Evolutionary conservation across 805 yeast species (phyloP).

Genomic region (Metschnikowia lochheadii): DNA sequence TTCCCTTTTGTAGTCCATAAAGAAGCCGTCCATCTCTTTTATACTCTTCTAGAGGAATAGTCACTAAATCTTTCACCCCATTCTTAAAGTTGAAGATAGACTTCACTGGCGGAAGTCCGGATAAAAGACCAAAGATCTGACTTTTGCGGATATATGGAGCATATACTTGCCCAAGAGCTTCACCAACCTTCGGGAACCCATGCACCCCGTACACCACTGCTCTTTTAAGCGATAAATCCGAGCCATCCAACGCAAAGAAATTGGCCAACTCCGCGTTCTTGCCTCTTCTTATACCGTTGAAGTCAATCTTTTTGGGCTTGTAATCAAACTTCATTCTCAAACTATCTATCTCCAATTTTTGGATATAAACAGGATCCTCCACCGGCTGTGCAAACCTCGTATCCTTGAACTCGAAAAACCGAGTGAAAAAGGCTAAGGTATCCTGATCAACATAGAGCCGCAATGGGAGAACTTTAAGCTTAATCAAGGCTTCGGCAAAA

Average conservation of each 20-base stretch:
- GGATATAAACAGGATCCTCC: conserved; percentile 66
- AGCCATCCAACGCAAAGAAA: conserved; percentile 83
- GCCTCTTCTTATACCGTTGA: conserved; percentile 80
- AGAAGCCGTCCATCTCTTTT: conserved; percentile 66
- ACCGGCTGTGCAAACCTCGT: conserved; percentile 57
- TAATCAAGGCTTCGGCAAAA: conserved; percentile 63
- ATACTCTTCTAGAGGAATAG: conserved; percentile 72
- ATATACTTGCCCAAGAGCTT: conserved; percentile 66
- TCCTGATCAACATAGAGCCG: conserved; percentile 90
- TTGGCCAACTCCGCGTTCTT: conserved; percentile 84
- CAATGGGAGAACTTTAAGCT: conserved; percentile 61
- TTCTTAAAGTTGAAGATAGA: conserved; percentile 74
- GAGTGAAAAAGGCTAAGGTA: conserved; percentile 73
- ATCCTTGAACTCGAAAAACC: conserved; percentile 82
- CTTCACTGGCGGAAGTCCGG: conserved; percentile 80
- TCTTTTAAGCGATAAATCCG: conserved; percentile 61
- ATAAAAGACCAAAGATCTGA: conserved; percentile 74
- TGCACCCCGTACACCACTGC: conserved; percentile 68
- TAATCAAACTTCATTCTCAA: conserved; percentile 74
- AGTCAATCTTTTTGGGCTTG: conserved; percentile 86
- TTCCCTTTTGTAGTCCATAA: conserved; percentile 72
- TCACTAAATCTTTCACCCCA: conserved; percentile 69
- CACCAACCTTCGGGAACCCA: conserved; percentile 63
- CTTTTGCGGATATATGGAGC: conserved; percentile 80
- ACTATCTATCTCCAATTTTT: conserved; percentile 58